Base-by-base conservation (phyloP, 768 basidiomycete species). In the Saitozyma sp. region DNA sequence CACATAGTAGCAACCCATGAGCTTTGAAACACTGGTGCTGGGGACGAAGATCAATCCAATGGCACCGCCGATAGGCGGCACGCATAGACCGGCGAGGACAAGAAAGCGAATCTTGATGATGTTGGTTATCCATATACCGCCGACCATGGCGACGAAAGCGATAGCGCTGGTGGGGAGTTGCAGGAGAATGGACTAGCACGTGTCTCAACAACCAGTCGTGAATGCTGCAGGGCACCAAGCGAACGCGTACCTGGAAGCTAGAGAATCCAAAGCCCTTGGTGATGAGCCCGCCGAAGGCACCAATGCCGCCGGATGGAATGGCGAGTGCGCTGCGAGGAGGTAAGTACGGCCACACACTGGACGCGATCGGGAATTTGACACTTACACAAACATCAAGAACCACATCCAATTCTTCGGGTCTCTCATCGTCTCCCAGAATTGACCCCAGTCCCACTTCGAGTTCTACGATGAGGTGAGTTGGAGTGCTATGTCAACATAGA, bases 101-200 rank as follows among this genome's bases (percentile, higher is more conserved):
- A 67, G 66, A 60, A 62, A 74, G 37, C 76, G 62, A 19, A 71
- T 49, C 62, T 75, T 73, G 68, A 70, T 69, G 52, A 62, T 61
- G 65, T 75, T 77, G 64, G 68, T 75, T 50, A 77, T 53, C 58
- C 54, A 75, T 55, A 71, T 77, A 50, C 58, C 48, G 45, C 63
- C 20, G 45, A 71, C 58, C 17, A 77, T 59, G 46, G 62, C 38
- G 37, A 64, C 57, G 45, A 77, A 73, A 63, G 63, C 66, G 53
- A 73, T 73, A 37, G 68, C 76, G 58, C 73, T 71, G 50, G 67
- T 71, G 2, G 76, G 76, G 41, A 77, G 73, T 51, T 76, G 75
- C 66, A 73, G 70, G 61, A 74, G 72, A 52, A 74, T 71, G 20
- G 74, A 57, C 38, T 65, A 69, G 59, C 72, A 74, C 6, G 66